Evolutionary conservation across 2,329 filamentous ascomycete genomes (phyloP), one percentile per base, ranked within the genome.

Genomic region (Bipolaris bicolor): DNA sequence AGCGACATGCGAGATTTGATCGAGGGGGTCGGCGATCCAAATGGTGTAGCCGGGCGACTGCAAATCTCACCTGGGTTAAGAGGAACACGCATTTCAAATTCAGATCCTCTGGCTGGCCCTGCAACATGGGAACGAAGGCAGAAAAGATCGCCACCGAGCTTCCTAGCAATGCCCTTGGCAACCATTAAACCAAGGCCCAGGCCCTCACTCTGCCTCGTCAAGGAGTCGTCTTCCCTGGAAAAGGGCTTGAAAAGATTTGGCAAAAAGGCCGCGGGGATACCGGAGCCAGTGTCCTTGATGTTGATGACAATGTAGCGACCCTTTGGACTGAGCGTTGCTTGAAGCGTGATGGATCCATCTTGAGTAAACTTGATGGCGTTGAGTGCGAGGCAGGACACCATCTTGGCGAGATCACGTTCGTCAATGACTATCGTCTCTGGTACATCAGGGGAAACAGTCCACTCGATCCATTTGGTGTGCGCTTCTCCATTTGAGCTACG

Each of bases 291-390:
- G 72, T 91, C 88, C 15, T 80, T 79, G 53, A 90, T 81, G 60
- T 80, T 84, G 67, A 90, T 84, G 43, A 86, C 78, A 40, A 90
- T 79, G 67, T 85, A 84, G 33, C 82, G 81, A 4, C 74, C 69
- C 51, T 79, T 82, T 33, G 75, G 73, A 51, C 82, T 84, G 40
- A 87, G 77, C 5, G 79, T 81, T 3, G 83, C 85, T 45, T 74
- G 75, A 11, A 90, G 76, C 1, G 76, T 82, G 53, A 91, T 88
- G 11, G 76, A 79, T 6, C 88, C 88, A 52, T 81, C 80, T 55
- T 89, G 86, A 0, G 88, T 90, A 67, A 90, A 90, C 70, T 90
- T 90, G 66, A 90, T 81, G 3, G 88, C 88, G 69, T 90, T 90
- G 29, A 87, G 67, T 40, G 86, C 83, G 2, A 88, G 82, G 61